Percentiles rank a stretch among this genome's conserved stretches.
phyloP scores from a whole-genome alignment of 192 early-diverging fungal species.

The Coemansia sp. region DNA sequence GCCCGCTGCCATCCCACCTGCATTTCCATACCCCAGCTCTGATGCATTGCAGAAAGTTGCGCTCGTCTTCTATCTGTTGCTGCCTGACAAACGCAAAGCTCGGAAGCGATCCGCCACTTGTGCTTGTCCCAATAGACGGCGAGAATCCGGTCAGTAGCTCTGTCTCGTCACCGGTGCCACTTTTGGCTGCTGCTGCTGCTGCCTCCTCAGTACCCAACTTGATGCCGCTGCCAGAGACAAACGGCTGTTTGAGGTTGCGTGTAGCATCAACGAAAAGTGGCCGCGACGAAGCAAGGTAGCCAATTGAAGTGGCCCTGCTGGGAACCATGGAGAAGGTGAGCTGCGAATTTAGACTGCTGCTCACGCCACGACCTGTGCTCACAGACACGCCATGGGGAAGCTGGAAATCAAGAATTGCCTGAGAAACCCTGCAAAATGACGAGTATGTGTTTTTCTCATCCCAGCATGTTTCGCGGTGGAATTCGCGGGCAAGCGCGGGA shows the following conservation, averaged over 20 bases:
- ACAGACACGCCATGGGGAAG: slow-evolving; percentile 74
- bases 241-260: neutral
- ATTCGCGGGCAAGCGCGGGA: slow-evolving; percentile 77
- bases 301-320: slow-evolving; percentile 71
- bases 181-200: neutral
- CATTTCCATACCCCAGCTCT: slow-evolving; percentile 42
- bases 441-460: slow-evolving; percentile 83
- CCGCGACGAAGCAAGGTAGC: slow-evolving; percentile 80
- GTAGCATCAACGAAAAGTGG: slow-evolving; percentile 54
- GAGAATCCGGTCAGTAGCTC: slow-evolving; percentile 12
- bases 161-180: neutral
- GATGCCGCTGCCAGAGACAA: slow-evolving; percentile 2
- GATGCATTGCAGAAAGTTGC: slow-evolving; percentile 33
- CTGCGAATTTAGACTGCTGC: slow-evolving; percentile 77
- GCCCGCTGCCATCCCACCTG: slow-evolving; percentile 22
- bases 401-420: slow-evolving; percentile 80
- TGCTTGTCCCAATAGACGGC: slow-evolving; percentile 10
- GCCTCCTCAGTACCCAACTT: neutral
- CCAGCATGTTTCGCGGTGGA: slow-evolving; percentile 76
- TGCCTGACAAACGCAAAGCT: slow-evolving; percentile 19
- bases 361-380: slow-evolving; percentile 45
- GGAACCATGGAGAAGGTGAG: slow-evolving; percentile 62
- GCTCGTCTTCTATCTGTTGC: slow-evolving; percentile 30
- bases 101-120: neutral
- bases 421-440: slow-evolving; percentile 70